Percentiles rank a stretch among this genome's conserved stretches.
Conservation (phyloP, 1,284 basidiomycete genomes). For the Ustilago crameri region DNA sequence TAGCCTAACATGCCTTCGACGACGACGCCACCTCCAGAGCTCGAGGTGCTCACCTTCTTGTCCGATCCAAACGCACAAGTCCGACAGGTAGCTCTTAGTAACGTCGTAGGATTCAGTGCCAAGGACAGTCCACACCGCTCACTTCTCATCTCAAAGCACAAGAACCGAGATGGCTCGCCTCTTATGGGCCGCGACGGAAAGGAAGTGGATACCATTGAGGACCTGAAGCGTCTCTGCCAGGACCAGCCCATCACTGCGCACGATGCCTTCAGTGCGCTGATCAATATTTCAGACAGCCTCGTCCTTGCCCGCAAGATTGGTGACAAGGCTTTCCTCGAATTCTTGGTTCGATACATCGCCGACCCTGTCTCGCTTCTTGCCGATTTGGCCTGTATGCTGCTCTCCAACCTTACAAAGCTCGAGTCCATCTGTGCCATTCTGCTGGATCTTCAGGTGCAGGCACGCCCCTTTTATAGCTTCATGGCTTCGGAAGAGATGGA, state of each 20-base stretch:
- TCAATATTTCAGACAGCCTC: slow-evolving; percentile 91
- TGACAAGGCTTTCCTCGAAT: slow-evolving; percentile 80
- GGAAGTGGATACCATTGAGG: slow-evolving; percentile 68
- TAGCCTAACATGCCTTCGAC: slow-evolving; percentile 28
- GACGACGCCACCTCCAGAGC: slow-evolving; percentile 39
- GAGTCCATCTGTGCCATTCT: slow-evolving; percentile 77
- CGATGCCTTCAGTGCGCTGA: slow-evolving; percentile 90
- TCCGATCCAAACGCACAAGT: slow-evolving; percentile 87
- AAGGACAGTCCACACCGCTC: slow-evolving; percentile 54
- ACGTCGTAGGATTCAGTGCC: slow-evolving; percentile 73
- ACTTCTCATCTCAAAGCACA: slow-evolving; percentile 58
- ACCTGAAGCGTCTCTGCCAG: slow-evolving; percentile 84
- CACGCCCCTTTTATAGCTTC: slow-evolving; percentile 63
- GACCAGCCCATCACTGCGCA: slow-evolving; percentile 86
- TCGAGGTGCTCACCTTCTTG: slow-evolving; percentile 83
- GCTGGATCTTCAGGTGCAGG: slow-evolving; percentile 73
- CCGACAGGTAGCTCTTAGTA: slow-evolving; percentile 84
- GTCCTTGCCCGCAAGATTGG: slow-evolving; percentile 77
- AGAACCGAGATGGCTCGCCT: slow-evolving; percentile 51
- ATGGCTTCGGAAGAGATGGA: slow-evolving; percentile 57
- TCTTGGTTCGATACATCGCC: slow-evolving; percentile 89
- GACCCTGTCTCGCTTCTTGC: slow-evolving; percentile 88
- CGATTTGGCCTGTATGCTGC: slow-evolving; percentile 93
- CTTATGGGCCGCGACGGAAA: slow-evolving; percentile 57
- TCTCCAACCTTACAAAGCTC: slow-evolving; percentile 91